These are phyloP conservation scores for Phyllosticta capitalensis DNA, from an alignment of 2,329 filamentous ascomycete genomes.

Conservation along the genomic window DNA sequence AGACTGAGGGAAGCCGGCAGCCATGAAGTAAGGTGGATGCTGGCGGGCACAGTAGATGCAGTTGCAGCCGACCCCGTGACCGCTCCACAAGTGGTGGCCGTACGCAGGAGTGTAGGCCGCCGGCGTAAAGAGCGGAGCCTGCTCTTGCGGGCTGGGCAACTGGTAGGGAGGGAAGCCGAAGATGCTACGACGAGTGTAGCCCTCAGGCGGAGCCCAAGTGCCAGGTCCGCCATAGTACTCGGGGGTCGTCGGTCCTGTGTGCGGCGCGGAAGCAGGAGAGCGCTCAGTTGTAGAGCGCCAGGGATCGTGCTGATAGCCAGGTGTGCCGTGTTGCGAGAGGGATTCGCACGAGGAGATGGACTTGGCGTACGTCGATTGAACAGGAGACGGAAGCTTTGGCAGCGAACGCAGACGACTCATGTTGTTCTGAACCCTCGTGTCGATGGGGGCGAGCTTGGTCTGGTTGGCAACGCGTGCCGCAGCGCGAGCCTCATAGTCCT, in stretches of 20 bases:
- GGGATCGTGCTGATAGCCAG: conserved; percentile 31
- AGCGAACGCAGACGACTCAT: conserved; percentile 8
- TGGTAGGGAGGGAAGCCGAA: conserved; percentile 28
- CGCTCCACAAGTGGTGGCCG: conserved; percentile 28
- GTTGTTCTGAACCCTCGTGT: conserved; percentile 50
- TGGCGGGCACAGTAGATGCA: conserved; percentile 30
- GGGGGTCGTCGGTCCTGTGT: conserved; percentile 45
- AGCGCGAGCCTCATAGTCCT: conserved; percentile 48
- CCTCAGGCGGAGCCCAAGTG: conserved; percentile 38
- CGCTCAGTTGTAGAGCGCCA: conserved; percentile 34
- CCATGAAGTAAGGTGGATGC: conserved; percentile 31
- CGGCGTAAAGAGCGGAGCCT: conserved; percentile 25
- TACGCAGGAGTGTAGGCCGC: conserved; percentile 27
- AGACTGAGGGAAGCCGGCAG: conserved; percentile 28
- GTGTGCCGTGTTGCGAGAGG: conserved; percentile 23
- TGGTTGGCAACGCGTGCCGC: conserved; percentile 28
- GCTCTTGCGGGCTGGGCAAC: conserved; percentile 29
- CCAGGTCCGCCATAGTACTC: conserved; percentile 41
- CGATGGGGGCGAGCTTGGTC: conserved; percentile 49
- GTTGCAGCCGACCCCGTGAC: conserved; percentile 27
- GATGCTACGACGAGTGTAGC: conserved; percentile 33
- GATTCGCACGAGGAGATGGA: conserved; percentile 29
- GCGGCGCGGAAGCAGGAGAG: conserved; percentile 45
- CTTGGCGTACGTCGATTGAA: conserved; percentile 29
- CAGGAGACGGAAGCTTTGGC: conserved; percentile 6